Evolutionary conservation across 2,329 filamentous ascomycete species (phyloP).

Genomic region (Coccinonectria pachysandricola): DNA sequence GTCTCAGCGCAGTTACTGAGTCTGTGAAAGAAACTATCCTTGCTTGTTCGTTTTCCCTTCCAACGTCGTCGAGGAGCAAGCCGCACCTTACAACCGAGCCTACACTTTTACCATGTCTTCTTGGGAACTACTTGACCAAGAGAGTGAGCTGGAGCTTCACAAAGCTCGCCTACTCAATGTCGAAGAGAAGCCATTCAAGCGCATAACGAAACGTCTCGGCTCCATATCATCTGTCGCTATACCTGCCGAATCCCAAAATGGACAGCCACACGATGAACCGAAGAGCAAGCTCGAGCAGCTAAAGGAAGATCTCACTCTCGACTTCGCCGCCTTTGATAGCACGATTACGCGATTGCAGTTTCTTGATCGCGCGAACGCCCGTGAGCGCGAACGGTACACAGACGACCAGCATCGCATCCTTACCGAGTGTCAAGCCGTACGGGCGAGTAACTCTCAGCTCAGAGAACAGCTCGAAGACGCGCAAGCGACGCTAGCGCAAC

Average conservation of each 20-base stretch:
- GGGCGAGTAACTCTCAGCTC: constrained; percentile 62
- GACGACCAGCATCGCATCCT: constrained; percentile 71
- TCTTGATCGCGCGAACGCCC: constrained; percentile 69
- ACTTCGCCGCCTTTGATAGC: constrained; percentile 81
- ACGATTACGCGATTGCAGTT: constrained; percentile 83
- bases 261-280: constrained; percentile 32
- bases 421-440: constrained; percentile 65
- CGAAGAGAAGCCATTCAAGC: constrained; percentile 86
- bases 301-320: constrained; percentile 73
- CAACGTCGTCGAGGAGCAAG: no score
- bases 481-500: constrained; percentile 61
- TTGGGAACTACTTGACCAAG: constrained; percentile 62
- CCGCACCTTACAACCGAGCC: no score
- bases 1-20: no score
- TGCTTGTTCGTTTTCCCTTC: no score
- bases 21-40: no score
- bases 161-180: constrained; percentile 78
- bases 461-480: constrained; percentile 67
- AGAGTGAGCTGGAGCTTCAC: constrained; percentile 76
- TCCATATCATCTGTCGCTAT: constrained; percentile 50
- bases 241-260: constrained; percentile 23
- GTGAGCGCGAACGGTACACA: constrained; percentile 75
- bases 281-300: constrained; percentile 52
- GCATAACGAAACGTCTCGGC: constrained; percentile 72
- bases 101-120: no score